Evolutionary conservation across 228 moss, liverwort and hornwort species (phyloP), one percentile per base, ranked within the genome.

Genomic region (Sphagnum fallax): DNA sequence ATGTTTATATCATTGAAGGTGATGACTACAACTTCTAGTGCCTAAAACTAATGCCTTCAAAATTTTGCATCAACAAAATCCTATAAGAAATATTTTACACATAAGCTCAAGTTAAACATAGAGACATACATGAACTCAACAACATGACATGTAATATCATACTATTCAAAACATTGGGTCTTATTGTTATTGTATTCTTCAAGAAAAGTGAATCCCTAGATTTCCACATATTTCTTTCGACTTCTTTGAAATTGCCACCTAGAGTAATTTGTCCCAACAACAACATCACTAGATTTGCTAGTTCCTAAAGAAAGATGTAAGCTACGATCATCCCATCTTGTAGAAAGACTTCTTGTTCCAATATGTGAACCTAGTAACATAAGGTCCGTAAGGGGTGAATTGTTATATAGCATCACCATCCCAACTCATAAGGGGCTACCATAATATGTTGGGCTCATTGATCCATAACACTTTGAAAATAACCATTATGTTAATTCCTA

Each of bases 141-240:
- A 52, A 98, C 98, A 75, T 98, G 94, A 63, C 98, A 91, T 48
- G 72, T 83, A n/a, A 98, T 94, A 72, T 98, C 98, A 4, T 87
- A 89, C 50, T 92, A 87, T 81, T 98, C 98, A 67, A 98, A 94
- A 57, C 98, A 87, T 51, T 94, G 80, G 0, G 98, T 98, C 78
- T 98, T 98, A 11, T 86, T 98, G 76, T 93, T 94, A 80, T 98
- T 98, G 68, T 92, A 98, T 59, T 98, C 94, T 75, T 98, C 98
- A 63, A 98, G 75, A 10, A 98, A 73, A 32, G 85, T 85, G 6
- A 90, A 93, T 6, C 90, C 91, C 8, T 82, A 87, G 4, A 71
- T 82, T 78, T 98, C 98, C 67, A 92, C 98, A 1, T 80, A 67
- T 2, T 89, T n/a, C n/a, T n/a, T n/a, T 63, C 76, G 84, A 52